Evolutionary conservation across 2,329 filamentous ascomycete species (phyloP).

Genomic region (Pyrenochaeta sp.): DNA sequence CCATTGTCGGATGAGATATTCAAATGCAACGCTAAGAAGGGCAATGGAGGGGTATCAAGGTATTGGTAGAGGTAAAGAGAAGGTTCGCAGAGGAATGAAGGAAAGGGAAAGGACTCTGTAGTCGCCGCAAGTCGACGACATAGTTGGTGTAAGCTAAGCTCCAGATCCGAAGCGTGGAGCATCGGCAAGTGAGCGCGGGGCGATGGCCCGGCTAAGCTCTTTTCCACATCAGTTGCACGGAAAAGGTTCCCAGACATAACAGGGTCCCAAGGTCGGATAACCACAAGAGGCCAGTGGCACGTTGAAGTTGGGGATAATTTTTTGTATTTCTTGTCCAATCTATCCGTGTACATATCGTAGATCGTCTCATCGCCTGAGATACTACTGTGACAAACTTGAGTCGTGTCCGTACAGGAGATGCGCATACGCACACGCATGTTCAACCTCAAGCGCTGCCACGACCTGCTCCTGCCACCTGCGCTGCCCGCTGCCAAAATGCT

Average conservation of each 20-base stretch:
- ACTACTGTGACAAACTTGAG: background rate
- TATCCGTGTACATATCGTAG: conserved; percentile 11
- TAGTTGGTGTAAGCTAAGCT: conserved; percentile 33
- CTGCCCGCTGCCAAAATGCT: conserved; percentile 23
- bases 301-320: conserved; percentile 8
- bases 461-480: conserved; percentile 9
- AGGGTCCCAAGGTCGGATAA: conserved; percentile 5
- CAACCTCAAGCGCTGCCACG: background rate
- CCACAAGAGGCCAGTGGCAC: background rate
- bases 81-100: conserved; percentile 1
- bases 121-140: conserved; percentile 27
- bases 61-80: background rate
- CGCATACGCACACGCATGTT: background rate
- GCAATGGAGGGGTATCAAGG: conserved; percentile 10
- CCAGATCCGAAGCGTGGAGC: conserved; percentile 36
- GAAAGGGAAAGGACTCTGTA: conserved; percentile 8
- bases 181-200: conserved; percentile 48
- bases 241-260: background rate
- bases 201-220: conserved; percentile 35
- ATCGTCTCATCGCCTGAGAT: background rate
- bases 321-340: conserved; percentile 15
- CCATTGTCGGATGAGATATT: conserved; percentile 42
- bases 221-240: conserved; percentile 27
- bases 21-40: conserved; percentile 21
- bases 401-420: conserved; percentile 1